Evolutionary conservation across 129 eudicot genomes (phyloP).

Genomic region (Flaveria bidentis): DNA sequence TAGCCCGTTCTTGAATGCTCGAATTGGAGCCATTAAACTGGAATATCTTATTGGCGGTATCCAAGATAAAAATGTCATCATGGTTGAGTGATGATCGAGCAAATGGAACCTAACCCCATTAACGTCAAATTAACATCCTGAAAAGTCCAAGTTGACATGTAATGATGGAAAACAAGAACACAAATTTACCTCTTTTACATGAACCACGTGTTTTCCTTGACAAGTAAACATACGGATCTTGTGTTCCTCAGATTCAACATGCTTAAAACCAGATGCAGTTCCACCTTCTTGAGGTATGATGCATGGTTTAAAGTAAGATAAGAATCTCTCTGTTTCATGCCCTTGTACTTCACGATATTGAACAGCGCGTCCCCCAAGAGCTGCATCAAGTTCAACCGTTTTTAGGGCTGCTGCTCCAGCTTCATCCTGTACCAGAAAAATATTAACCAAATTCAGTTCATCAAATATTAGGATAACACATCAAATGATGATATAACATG

Average conservation of each 20-base stretch:
- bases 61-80: conserved; percentile 87
- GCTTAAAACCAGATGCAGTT: conserved; percentile 80
- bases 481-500: background rate
- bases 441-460: background rate
- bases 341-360: conserved; percentile 99
- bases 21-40: conserved; percentile 95
- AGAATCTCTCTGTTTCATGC: conserved; percentile 91
- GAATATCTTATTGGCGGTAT: conserved; percentile 81
- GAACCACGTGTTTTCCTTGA: conserved; percentile 88
- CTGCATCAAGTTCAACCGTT: conserved; percentile 90
- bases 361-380: conserved; percentile 95
- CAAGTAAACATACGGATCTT: conserved; percentile 69
- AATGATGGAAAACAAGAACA: conserved; percentile 23
- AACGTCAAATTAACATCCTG: background rate
- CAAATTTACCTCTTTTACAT: conserved; percentile 86
- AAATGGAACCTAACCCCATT: conserved; percentile 65
- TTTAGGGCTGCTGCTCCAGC: conserved; percentile 69
- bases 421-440: conserved; percentile 50
- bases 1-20: conserved; percentile 95
- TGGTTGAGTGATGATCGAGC: conserved; percentile 92
- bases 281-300: conserved; percentile 98
- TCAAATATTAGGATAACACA: background rate
- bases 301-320: conserved; percentile 96
- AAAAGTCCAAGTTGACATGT: conserved; percentile 17
- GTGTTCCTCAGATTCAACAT: conserved; percentile 71